phyloP scores from a whole-genome alignment of 805 yeast species.

The Lipomyces lipofer region DNA sequence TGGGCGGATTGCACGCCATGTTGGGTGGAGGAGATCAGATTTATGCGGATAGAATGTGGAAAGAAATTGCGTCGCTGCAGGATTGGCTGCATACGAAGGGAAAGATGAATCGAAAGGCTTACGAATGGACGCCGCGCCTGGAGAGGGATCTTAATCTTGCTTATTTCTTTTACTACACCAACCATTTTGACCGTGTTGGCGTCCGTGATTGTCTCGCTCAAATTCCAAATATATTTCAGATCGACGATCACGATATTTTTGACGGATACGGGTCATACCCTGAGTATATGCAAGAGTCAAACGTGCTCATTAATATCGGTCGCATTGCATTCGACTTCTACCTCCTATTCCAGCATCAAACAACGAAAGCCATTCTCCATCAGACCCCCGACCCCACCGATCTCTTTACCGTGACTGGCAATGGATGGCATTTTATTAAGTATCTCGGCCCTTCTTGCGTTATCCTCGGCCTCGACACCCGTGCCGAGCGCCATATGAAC shows the following conservation, averaged over 20 bases:
- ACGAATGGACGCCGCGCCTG: conserved; percentile 50
- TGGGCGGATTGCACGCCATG: conserved; percentile 82
- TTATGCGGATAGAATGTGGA: conserved; percentile 79
- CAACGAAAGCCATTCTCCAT: conserved; percentile 44
- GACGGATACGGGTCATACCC: conserved; percentile 94
- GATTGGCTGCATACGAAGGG: conserved; percentile 65
- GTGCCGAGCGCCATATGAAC: conserved; percentile 78
- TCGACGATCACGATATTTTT: conserved; percentile 94
- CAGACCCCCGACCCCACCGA: conserved; percentile 25
- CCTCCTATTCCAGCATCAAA: conserved; percentile 88
- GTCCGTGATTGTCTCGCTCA: conserved; percentile 76
- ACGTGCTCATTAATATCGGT: conserved; percentile 72
- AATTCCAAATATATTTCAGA: conserved; percentile 83
- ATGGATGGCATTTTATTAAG: conserved; percentile 75
- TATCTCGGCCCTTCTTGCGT: conserved; percentile 73
- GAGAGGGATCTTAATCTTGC: conserved; percentile 58
- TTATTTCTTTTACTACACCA: conserved; percentile 71
- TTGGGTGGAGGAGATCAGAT: conserved; percentile 97
- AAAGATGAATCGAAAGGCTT: conserved; percentile 47
- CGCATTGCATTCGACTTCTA: conserved; percentile 79
- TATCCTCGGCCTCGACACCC: conserved; percentile 82
- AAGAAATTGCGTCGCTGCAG: conserved; percentile 48
- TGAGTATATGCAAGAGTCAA: conserved; percentile 69
- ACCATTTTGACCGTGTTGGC: conserved; percentile 85
- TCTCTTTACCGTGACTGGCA: conserved; percentile 45